A percentile compares a stretch with the other conserved stretches of the same genome.
These are phyloP conservation scores for Penicillium cosmopolitanum DNA, from an alignment of 495 filamentous ascomycete species.

Conservation along the genomic window DNA sequence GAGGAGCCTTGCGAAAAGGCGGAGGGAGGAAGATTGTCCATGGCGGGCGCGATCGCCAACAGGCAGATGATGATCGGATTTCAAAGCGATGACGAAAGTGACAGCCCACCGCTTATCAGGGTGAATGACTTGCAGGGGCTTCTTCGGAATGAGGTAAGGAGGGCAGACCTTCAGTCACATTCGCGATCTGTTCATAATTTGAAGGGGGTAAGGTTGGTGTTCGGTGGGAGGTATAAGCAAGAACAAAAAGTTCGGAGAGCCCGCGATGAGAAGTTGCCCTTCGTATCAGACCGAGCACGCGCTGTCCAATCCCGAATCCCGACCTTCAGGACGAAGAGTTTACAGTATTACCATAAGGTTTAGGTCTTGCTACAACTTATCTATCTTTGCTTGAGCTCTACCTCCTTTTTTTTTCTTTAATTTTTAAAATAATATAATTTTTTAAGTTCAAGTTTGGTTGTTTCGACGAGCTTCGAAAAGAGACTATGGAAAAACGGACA, in stretches of 20 bases:
- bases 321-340: too few species aligned
- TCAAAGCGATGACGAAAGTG: slow-evolving; percentile 18
- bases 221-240: slow-evolving; percentile 11
- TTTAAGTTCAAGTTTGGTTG: background rate
- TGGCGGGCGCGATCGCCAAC: slow-evolving; percentile 15
- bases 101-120: slow-evolving; percentile 16
- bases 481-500: slow-evolving; percentile 2
- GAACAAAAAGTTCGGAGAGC: slow-evolving; percentile 11
- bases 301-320: background rate
- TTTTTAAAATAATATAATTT: background rate
- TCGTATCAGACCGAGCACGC: slow-evolving; percentile 10
- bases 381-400: background rate
- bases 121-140: slow-evolving; percentile 5
- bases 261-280: background rate
- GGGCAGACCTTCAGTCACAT: slow-evolving; percentile 12
- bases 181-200: slow-evolving; percentile 19
- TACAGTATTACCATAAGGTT: background rate
- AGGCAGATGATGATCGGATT: slow-evolving; percentile 11
- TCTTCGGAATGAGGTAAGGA: background rate
- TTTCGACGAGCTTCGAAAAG: slow-evolving; percentile 15
- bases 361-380: background rate
- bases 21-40: slow-evolving; percentile 28
- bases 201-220: slow-evolving; percentile 2
- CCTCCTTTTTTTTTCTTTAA: background rate
- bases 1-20: slow-evolving; percentile 54